These are phyloP conservation scores for Trametes sp. DNA, from an alignment of 1,284 basidiomycete genomes.

Conservation along the genomic window DNA sequence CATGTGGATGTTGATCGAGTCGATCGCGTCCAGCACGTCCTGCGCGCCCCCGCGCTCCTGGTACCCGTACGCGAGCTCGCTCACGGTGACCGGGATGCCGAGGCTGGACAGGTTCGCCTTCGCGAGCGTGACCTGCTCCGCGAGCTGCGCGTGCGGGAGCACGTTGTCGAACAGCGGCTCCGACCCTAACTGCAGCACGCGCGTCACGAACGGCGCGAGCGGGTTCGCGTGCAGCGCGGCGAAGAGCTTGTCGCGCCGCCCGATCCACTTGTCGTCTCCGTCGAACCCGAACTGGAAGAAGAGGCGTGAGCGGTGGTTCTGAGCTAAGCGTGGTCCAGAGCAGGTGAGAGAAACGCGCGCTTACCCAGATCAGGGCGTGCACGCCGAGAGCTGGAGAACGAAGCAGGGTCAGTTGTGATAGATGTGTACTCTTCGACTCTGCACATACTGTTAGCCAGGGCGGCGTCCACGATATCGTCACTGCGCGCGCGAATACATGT, in stretches of 20 bases:
- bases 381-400: constrained; percentile 60
- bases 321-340: neutral
- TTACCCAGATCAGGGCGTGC: constrained; percentile 78
- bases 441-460: constrained; percentile 58
- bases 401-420: neutral
- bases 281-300: constrained; percentile 66
- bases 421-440: neutral
- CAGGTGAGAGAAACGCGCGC: constrained; percentile 32
- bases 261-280: constrained; percentile 60
- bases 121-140: constrained; percentile 58
- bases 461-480: constrained; percentile 74
- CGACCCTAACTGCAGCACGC: constrained; percentile 75
- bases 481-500: constrained; percentile 33
- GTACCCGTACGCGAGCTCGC: constrained; percentile 58
- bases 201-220: constrained; percentile 71
- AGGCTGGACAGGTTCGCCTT: constrained; percentile 60
- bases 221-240: constrained; percentile 66
- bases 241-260: constrained; percentile 62
- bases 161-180: constrained; percentile 77
- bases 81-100: constrained; percentile 72
- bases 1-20: constrained; percentile 76
- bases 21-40: constrained; percentile 67
- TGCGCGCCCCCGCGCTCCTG: constrained; percentile 59
- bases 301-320: neutral
- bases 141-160: constrained; percentile 59